These are phyloP conservation scores for Mucor velutinosus DNA, from an alignment of 371 early-diverging fungal genomes.

Conservation along the genomic window DNA sequence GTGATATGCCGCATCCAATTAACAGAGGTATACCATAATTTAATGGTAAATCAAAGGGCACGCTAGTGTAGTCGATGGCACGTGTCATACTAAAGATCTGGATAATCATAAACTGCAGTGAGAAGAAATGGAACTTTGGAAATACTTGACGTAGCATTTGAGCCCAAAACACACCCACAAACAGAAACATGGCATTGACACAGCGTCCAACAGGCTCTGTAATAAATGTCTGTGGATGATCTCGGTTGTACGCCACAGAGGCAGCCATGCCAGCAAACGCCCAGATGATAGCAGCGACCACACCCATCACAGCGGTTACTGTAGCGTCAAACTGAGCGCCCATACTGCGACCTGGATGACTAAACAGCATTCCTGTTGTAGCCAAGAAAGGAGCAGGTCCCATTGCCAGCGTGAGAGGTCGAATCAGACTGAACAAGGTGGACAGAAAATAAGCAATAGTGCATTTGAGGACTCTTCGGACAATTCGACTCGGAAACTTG, in stretches of 20 bases:
- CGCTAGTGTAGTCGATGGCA: slow-evolving; percentile 15
- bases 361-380: slow-evolving; percentile 49
- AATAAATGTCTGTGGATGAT: slow-evolving; percentile 15
- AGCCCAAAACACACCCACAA: slow-evolving; percentile 32
- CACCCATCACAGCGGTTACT: slow-evolving; percentile 43
- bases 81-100: slow-evolving; percentile 35
- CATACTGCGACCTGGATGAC: slow-evolving; percentile 55
- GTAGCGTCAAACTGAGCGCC: slow-evolving; percentile 56
- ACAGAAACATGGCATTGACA: slow-evolving; percentile 31
- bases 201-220: slow-evolving; percentile 16
- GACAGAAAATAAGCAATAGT: slow-evolving; percentile 53
- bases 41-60: slow-evolving; percentile 27
- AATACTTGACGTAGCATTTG: slow-evolving; percentile 35
- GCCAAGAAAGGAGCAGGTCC: slow-evolving; percentile 49
- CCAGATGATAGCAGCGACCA: slow-evolving; percentile 37
- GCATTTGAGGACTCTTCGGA: slow-evolving; percentile 59
- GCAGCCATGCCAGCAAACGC: slow-evolving; percentile 39
- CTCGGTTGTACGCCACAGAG: slow-evolving; percentile 37
- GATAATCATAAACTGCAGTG: slow-evolving; percentile 40
- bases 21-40: slow-evolving; percentile 33
- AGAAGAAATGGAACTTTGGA: slow-evolving; percentile 42
- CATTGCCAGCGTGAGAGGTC: slow-evolving; percentile 29
- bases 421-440: slow-evolving; percentile 45
- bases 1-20: slow-evolving; percentile 29
- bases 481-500: slow-evolving; percentile 52